Percentiles rank a stretch among this genome's conserved stretches.
Evolutionary conservation across 257 asterid species (phyloP).

Genomic region (Primulina tabacum): DNA sequence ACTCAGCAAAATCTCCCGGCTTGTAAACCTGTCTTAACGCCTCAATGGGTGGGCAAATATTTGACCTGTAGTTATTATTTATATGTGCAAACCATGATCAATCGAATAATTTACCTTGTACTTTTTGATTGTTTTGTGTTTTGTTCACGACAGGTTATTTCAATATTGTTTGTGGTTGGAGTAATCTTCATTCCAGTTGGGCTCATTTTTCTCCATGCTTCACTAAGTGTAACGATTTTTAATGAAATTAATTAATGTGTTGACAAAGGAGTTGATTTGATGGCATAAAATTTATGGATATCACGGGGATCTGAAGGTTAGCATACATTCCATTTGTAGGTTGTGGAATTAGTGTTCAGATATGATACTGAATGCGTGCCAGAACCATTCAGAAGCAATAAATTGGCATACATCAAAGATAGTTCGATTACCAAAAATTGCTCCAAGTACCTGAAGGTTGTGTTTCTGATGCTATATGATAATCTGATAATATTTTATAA

Average conservation of each 20-base stretch:
- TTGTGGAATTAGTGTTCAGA: conserved; percentile 64
- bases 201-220: conserved; percentile 57
- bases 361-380: conserved; percentile 74
- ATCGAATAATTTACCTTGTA: conserved; percentile 13
- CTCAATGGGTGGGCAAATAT: conserved; percentile 51
- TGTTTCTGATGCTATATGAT: conserved; percentile 1
- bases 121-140: conserved; percentile 1
- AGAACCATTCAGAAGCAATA: conserved; percentile 42
- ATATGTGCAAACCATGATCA: not conserved
- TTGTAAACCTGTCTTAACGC: conserved; percentile 74
- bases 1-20: conserved; percentile 79
- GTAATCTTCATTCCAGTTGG: conserved; percentile 62
- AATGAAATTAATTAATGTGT: conserved; percentile 1
- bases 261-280: conserved; percentile 2
- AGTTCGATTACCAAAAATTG: conserved; percentile 61
- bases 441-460: conserved; percentile 53
- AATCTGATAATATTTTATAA: not conserved
- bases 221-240: conserved; percentile 46
- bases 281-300: conserved; percentile 7
- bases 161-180: conserved; percentile 57
- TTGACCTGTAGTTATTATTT: conserved; percentile 7
- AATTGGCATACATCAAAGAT: conserved; percentile 56
- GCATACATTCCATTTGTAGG: conserved; percentile 37
- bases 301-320: conserved; percentile 15
- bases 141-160: conserved; percentile 52